Evolutionary conservation across 2,329 filamentous ascomycete genomes (phyloP), one percentile per base, ranked within the genome.

Genomic region (Geosmithia putterillii): DNA sequence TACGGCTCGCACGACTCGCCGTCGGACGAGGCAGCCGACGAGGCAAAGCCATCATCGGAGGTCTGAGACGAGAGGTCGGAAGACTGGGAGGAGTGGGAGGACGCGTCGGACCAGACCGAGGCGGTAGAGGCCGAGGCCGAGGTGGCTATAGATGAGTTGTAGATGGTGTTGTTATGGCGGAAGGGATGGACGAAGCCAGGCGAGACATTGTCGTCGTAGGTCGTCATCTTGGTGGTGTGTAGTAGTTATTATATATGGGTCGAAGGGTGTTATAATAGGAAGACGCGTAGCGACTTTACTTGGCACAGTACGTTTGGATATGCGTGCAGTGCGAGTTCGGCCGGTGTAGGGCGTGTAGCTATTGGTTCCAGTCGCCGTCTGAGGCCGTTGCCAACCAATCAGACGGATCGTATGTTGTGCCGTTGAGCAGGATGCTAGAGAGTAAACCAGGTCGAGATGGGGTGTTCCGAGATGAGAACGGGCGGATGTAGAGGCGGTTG

Each of bases 81-180:
- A 32, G 28, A 32, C 28, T 32, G 28, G 28, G 23, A 25, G 48
- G 70, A 74, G 55, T 83, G 71, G 51, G 86, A 92, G 44, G 79
- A 81, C 42, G 70, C 74, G 55, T 83, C 72, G 51, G 86, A 92
- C 71, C 86, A 92, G 53, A 87, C 72, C 28, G 86, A 92, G 44
- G 79, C 76, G 45, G 81, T 76, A 18, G 84, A 88, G 44, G 83
- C 83, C 23, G 85, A 87, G 46, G 83, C 78, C 52, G 83, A 85
- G 45, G 82, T 82, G 56, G 81, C 77, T 69, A 87, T 66, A 37
- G 82, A 81, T 46, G 79, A 75, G 58, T 75, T 76, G 63, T 86
- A 89, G 50, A 79, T 74, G 47, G 65, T 65, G n/a, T 25, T 10
- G 23, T 32, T 32, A 67, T 73, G 70, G 59, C 59, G 65, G 55